A percentile compares a stretch with the other conserved stretches of the same genome.
These are phyloP conservation scores for Funneliformis mosseae DNA, from an alignment of 192 early-diverging fungal genomes.

Conservation along the genomic window DNA sequence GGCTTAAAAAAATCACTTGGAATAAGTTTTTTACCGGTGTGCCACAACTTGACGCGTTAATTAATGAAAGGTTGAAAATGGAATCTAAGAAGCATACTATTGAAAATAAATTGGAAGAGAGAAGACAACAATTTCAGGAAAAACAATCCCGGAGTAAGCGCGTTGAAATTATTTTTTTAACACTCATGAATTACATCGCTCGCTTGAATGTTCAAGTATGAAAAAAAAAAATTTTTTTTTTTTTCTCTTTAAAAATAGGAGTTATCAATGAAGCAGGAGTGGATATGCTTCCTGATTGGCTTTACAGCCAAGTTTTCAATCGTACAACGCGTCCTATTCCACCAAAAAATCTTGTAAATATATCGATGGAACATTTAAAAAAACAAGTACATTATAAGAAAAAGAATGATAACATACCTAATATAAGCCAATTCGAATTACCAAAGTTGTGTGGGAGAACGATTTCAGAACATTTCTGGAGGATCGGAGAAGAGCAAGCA, in stretches of 20 bases:
- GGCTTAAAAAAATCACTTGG: neutral
- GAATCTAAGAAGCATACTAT: neutral
- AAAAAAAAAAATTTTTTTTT: neutral
- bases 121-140: neutral
- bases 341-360: slow-evolving; percentile 37
- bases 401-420: slow-evolving; percentile 42
- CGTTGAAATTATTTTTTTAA: neutral
- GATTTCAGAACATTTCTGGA: slow-evolving; percentile 79
- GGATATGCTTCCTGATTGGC: slow-evolving; percentile 28
- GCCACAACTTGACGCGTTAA: neutral
- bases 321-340: neutral
- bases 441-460: slow-evolving; percentile 44
- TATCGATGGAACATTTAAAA: slow-evolving; percentile 51
- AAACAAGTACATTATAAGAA: slow-evolving; percentile 59
- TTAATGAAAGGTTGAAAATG: neutral
- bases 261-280: slow-evolving; percentile 17
- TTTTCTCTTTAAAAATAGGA: slow-evolving; percentile 13
- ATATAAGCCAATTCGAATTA: slow-evolving; percentile 37
- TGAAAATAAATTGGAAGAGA: neutral
- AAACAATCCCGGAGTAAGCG: neutral
- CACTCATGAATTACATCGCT: neutral
- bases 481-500: slow-evolving; percentile 68
- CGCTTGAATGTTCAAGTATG: neutral
- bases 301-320: slow-evolving; percentile 25
- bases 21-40: neutral